Percentiles rank a stretch among this genome's conserved stretches.
These are phyloP conservation scores for Populus tomentosa DNA, from an alignment of 441 rosid species.

Conservation along the genomic window DNA sequence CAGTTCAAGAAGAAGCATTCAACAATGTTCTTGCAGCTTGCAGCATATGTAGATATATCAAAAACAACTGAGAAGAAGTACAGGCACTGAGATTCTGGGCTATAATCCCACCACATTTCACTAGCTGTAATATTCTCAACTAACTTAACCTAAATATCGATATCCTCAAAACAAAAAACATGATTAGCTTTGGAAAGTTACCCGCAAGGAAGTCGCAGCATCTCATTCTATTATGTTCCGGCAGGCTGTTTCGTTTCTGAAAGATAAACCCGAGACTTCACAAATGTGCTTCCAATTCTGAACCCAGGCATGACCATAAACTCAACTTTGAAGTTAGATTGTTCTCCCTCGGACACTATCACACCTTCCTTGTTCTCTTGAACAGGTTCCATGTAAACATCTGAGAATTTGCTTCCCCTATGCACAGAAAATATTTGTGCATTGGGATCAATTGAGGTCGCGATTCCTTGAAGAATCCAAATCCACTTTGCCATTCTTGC, in stretches of 20 bases:
- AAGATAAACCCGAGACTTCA: slow-evolving; percentile 49
- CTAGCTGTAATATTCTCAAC: slow-evolving; percentile 6
- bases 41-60: background rate
- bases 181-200: slow-evolving; percentile 4
- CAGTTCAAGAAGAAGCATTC: slow-evolving; percentile 13
- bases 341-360: slow-evolving; percentile 3
- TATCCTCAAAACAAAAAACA: background rate
- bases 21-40: slow-evolving; percentile 7
- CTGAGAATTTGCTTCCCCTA: slow-evolving; percentile 48
- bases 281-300: slow-evolving; percentile 36
- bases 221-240: background rate
- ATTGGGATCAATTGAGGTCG: slow-evolving; percentile 52
- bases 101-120: slow-evolving; percentile 5
- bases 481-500: slow-evolving; percentile 66
- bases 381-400: slow-evolving; percentile 51
- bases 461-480: slow-evolving; percentile 58
- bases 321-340: slow-evolving; percentile 34
- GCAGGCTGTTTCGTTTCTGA: slow-evolving; percentile 18
- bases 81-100: background rate
- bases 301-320: slow-evolving; percentile 68
- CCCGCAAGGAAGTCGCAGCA: background rate
- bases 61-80: background rate
- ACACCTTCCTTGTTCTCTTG: slow-evolving; percentile 16
- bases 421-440: slow-evolving; percentile 48
- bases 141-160: slow-evolving; percentile 8